A percentile compares a stretch with the other conserved stretches of the same genome.
Evolutionary conservation across 768 basidiomycete genomes (phyloP).

Genomic region (Scleroderma bovista): DNA sequence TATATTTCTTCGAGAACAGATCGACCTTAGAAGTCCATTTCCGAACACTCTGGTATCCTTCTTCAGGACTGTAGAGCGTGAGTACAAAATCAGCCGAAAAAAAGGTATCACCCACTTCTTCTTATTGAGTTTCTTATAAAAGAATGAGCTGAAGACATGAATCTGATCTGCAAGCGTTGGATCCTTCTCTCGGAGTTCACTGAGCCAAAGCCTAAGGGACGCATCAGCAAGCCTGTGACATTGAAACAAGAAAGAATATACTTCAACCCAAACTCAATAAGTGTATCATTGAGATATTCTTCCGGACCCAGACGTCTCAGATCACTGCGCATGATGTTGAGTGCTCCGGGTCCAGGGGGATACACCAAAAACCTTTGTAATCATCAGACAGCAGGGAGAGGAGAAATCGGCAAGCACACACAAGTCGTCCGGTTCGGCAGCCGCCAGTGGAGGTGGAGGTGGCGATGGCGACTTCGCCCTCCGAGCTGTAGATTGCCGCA

Average conservation of each 20-base stretch:
- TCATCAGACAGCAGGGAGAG: slow-evolving; percentile 1
- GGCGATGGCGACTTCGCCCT: slow-evolving; percentile 11
- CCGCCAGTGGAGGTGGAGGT: slow-evolving; percentile 32
- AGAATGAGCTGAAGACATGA: slow-evolving; percentile 95
- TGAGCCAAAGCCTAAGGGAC: slow-evolving; percentile 59
- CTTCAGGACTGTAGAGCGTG: slow-evolving; percentile 36
- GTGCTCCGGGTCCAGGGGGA: slow-evolving; percentile 65
- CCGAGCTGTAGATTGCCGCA: slow-evolving; percentile 28
- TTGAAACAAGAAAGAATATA: slow-evolving; percentile 32
- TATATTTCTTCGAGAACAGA: slow-evolving; percentile 85
- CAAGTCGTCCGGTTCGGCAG: slow-evolving; percentile 59
- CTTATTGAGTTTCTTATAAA: slow-evolving; percentile 85
- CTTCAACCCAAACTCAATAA: slow-evolving; percentile 97
- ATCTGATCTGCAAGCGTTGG: slow-evolving; percentile 66
- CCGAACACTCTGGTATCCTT: slow-evolving; percentile 77
- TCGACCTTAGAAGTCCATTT: slow-evolving; percentile 94
- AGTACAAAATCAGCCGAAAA: slow-evolving; percentile 9
- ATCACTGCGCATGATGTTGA: slow-evolving; percentile 81
- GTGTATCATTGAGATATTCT: slow-evolving; percentile 92
- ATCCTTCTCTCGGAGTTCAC: slow-evolving; percentile 45
- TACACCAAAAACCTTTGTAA: slow-evolving; percentile 64
- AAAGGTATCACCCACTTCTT: slow-evolving; percentile 43
- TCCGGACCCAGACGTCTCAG: slow-evolving; percentile 64
- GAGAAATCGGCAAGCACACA: slow-evolving; percentile 25
- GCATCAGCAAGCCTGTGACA: slow-evolving; percentile 3